A percentile compares a stretch with the other conserved stretches of the same genome.
These are phyloP conservation scores for Colletotrichum tropicale DNA, from an alignment of 2,329 filamentous ascomycete genomes.

Conservation along the genomic window DNA sequence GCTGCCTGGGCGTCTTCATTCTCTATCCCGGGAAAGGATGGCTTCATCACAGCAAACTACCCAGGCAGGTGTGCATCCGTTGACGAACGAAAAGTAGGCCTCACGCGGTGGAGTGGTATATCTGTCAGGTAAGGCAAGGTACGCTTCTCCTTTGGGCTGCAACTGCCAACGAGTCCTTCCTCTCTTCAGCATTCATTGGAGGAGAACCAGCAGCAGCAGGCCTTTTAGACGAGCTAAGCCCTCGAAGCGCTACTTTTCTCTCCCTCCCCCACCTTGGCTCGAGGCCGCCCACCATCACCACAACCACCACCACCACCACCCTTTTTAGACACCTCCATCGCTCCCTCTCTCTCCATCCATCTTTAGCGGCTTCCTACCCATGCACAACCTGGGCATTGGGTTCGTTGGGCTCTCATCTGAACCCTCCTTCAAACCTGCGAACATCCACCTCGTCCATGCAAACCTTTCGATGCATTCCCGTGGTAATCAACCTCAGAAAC, in stretches of 20 bases:
- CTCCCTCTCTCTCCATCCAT: neutral
- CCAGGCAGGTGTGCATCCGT: neutral
- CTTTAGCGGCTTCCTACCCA: neutral
- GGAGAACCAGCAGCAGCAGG: neutral
- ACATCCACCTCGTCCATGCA: slow-evolving; percentile 9
- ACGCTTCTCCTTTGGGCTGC: neutral
- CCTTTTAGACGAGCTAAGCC: neutral
- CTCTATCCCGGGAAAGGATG: neutral
- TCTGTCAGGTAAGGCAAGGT: neutral
- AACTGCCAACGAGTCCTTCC: neutral
- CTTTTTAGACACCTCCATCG: neutral
- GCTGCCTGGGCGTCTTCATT: neutral
- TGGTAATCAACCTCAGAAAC: neutral
- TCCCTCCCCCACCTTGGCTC: neutral
- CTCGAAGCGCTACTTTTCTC: neutral
- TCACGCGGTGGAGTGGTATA: neutral
- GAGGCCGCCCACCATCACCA: slow-evolving; percentile 10
- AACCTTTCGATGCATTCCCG: neutral
- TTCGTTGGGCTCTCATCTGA: slow-evolving; percentile 13
- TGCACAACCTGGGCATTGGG: slow-evolving; percentile 7
- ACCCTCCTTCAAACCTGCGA: neutral
- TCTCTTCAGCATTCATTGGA: neutral
- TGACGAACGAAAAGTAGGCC: neutral
- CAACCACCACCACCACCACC: neutral
- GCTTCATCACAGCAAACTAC: neutral